These are phyloP conservation scores for Rutidosis leptorrhynchoides DNA, from an alignment of 129 eudicot genomes.

Conservation along the genomic window DNA sequence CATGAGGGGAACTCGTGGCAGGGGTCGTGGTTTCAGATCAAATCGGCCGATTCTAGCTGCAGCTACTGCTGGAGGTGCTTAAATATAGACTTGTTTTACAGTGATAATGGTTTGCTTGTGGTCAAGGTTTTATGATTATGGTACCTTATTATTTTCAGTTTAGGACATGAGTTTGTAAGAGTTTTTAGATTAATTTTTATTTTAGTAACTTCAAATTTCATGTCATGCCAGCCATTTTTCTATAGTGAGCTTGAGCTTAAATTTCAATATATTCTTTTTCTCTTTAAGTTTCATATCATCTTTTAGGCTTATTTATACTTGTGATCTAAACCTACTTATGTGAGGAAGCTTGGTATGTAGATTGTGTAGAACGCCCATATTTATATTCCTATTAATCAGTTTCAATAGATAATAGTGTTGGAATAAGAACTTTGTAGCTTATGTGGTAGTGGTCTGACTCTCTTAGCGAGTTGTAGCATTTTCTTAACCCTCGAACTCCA, in stretches of 20 bases:
- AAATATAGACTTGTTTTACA: slow-evolving; percentile 23
- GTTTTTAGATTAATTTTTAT: slow-evolving; percentile 32
- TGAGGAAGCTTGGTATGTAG: neutral
- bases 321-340: neutral
- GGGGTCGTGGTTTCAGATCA: slow-evolving; percentile 72
- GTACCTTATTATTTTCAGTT: slow-evolving; percentile 16
- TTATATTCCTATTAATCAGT: neutral
- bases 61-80: slow-evolving; percentile 42
- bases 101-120: slow-evolving; percentile 21
- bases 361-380: neutral
- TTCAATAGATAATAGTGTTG: too few relatives aligned
- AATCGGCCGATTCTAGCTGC: slow-evolving; percentile 41
- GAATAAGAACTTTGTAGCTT: too few relatives aligned
- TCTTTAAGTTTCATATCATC: neutral
- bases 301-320: slow-evolving; percentile 23
- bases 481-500: too few relatives aligned
- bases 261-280: slow-evolving; percentile 9
- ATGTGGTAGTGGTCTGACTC: too few relatives aligned
- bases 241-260: slow-evolving; percentile 40
- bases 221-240: slow-evolving; percentile 34
- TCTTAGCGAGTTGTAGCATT: too few relatives aligned
- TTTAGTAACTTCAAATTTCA: slow-evolving; percentile 17
- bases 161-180: slow-evolving; percentile 38
- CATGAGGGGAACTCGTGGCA: slow-evolving; percentile 55
- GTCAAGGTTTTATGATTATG: slow-evolving; percentile 20